Percentiles rank a stretch among this genome's conserved stretches.
Evolutionary conservation across 148 eudicot genomes (phyloP).

Genomic region (Chenopodium quinoa): DNA sequence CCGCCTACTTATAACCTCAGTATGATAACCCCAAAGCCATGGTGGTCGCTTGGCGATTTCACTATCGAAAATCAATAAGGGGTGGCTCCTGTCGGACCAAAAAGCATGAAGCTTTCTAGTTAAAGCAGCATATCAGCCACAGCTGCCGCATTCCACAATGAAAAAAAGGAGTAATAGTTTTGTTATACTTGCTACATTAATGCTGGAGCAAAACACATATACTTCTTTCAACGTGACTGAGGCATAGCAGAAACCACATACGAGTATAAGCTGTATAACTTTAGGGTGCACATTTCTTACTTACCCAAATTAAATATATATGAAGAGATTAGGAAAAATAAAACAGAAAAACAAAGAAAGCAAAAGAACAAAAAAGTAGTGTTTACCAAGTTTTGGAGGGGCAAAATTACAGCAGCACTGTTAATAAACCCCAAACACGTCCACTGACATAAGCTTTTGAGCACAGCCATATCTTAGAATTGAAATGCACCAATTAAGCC

Average conservation of each 20-base stretch:
- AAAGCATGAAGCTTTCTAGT: not conserved
- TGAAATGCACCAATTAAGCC: not conserved
- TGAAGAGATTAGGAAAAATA: not conserved
- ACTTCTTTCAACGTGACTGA: not conserved
- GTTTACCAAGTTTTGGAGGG: not conserved
- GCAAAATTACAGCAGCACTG: too few species aligned
- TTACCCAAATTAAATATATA: not conserved
- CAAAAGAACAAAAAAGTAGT: not conserved
- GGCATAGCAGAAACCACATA: not conserved
- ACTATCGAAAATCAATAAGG: not conserved
- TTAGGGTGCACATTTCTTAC: too few species aligned
- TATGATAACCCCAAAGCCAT: too few species aligned
- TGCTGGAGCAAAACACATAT: not conserved
- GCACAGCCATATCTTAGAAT: not conserved
- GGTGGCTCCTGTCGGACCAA: not conserved
- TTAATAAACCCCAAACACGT: not conserved
- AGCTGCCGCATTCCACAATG: too few species aligned
- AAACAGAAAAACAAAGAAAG: not conserved
- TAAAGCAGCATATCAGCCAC: not conserved
- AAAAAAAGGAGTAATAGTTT: too few species aligned
- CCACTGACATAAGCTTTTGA: not conserved
- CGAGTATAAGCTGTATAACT: too few species aligned
- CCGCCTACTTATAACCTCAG: too few species aligned
- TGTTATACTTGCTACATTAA: not conserved
- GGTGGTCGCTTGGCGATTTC: too few species aligned